Base-by-base conservation (phyloP, 2,329 filamentous ascomycete genomes). In the Beauveria varroae region DNA sequence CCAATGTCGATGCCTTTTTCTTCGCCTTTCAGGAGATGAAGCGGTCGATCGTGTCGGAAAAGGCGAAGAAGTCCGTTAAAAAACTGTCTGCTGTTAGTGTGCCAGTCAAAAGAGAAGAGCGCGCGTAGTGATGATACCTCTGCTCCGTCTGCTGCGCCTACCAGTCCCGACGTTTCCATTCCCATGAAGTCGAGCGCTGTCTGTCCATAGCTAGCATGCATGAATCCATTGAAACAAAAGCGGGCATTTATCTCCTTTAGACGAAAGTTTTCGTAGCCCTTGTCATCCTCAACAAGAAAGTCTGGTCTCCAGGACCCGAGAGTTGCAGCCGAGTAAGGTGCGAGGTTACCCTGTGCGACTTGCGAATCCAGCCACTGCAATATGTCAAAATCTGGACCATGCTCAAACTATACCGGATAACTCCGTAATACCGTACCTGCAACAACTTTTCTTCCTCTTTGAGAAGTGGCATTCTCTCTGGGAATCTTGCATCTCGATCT, bases 171-270 rank as follows among this genome's bases (percentile, higher is more conserved):
- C 12, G 55, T 9, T 1, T 37, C 62, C n/a, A 65, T 54, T 4
- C 62, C 62, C 46, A 64, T 63, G 5, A 50, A 46, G 14, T 70
- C 65, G 1, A 75, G 61, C 7, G 66, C 69, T n/a, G 69, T 49
- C 9, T 75, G 70, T 0, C 72, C 72, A 22, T 72, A 70, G 0
- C 66, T 64, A 26, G 64, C 63, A 30, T 72, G 66, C 64, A 75
- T 61, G 24, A 71, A 74, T 0, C 72, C 73, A 54, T 77, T 78
- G 61, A 76, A 77, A 7, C 68, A 67, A 47, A 76, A 78, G 1
- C 75, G 69, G 1, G 73, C 74, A 54, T 78, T 78, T 40, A 78
- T 76, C 24, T 78, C 76, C 1, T 73, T 75, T 3, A 78, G 71
- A 8, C 68, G 62, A 28, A 68, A 73, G 16, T 65, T 67, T 40